Evolutionary conservation across 1,284 basidiomycete genomes (phyloP), one percentile per base, ranked within the genome.

Genomic region (Cryptococcus sp.): DNA sequence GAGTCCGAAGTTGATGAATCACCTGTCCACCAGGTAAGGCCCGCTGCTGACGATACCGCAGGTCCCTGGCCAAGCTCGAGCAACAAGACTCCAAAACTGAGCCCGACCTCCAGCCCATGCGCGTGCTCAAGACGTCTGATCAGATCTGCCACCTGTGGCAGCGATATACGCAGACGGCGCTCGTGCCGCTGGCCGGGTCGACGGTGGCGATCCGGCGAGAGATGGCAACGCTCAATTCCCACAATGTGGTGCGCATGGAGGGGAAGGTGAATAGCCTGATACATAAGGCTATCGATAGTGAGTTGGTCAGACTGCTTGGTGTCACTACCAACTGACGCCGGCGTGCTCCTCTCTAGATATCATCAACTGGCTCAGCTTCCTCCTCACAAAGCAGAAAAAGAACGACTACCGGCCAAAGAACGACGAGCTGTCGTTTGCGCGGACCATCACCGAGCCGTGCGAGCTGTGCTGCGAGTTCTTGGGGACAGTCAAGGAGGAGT

Each of bases 361-460:
- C 55, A 72, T 90, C 51, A 75, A 80, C 21, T 91, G 87, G 85
- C 77, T 92, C 36, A 57, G 58, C 6, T 63, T 66, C 63, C 70
- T 83, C 13, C 84, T 99, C 38, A 83, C 84, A 16, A 96, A 93
- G 75, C 96, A 99, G 75, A 98, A 97, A 80, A 89, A 88, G 70
- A 89, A 86, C 49, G 96, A 99, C 72, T 99, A 96, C 80, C 94
- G 94, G 73, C 96, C 96, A 8, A 86, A 89, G 53, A 94, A 96
- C 66, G 95, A 98, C 70, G 93, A 97, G 66, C 76, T 94, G 24
- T 93, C 92, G 0, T 98, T 98, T 75, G 88, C 92, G 1, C 81
- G 91, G 23, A 91, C 91, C 39, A 97, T 94, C 72, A 98, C 96
- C 0, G 96, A 98, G 67, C 92, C 96, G 0, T 98, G 94, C 71